phyloP scores from a whole-genome alignment of 2,329 filamentous ascomycete genomes.

The Fusarium newnesense region DNA sequence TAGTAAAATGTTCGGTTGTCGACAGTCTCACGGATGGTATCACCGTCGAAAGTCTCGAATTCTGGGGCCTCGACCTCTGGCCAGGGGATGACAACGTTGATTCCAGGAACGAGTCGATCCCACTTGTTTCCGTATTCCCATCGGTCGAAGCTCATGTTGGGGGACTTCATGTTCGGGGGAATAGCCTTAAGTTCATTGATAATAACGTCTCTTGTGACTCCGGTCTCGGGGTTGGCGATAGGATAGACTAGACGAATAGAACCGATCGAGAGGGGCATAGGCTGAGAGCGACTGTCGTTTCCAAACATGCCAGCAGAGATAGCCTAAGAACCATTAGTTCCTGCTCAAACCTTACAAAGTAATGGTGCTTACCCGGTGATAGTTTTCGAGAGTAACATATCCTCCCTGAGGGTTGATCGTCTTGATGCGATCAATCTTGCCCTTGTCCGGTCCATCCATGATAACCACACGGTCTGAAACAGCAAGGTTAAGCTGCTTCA shows the following conservation, averaged over 20 bases:
- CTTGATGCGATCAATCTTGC: constrained; percentile 81
- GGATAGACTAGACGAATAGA: constrained; percentile 85
- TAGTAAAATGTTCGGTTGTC: constrained; percentile 81
- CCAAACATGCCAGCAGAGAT: constrained; percentile 47
- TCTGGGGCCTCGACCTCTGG: constrained; percentile 65
- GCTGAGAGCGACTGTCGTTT: constrained; percentile 43
- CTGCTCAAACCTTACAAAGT: not conserved
- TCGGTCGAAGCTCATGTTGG: constrained; percentile 55
- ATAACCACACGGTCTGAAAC: constrained; percentile 84
- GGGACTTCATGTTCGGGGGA: constrained; percentile 58
- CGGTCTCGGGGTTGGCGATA: constrained; percentile 72
- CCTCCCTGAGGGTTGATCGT: constrained; percentile 65
- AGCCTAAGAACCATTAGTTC: constrained; percentile 35
- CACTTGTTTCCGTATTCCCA: constrained; percentile 56
- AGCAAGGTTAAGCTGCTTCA: constrained; percentile 69
- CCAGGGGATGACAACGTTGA: constrained; percentile 81
- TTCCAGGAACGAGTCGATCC: constrained; percentile 73
- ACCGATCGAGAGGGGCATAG: constrained; percentile 69
- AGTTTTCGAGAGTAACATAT: constrained; percentile 68
- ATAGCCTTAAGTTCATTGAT: constrained; percentile 75
- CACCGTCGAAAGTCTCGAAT: constrained; percentile 65
- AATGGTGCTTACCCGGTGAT: constrained; percentile 69
- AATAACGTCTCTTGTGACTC: constrained; percentile 76
- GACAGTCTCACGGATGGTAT: constrained; percentile 81
- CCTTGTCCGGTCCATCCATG: constrained; percentile 79